Evolutionary conservation across 2,329 filamentous ascomycete genomes (phyloP).

Genomic region (Paraphaeosphaeria minitans): DNA sequence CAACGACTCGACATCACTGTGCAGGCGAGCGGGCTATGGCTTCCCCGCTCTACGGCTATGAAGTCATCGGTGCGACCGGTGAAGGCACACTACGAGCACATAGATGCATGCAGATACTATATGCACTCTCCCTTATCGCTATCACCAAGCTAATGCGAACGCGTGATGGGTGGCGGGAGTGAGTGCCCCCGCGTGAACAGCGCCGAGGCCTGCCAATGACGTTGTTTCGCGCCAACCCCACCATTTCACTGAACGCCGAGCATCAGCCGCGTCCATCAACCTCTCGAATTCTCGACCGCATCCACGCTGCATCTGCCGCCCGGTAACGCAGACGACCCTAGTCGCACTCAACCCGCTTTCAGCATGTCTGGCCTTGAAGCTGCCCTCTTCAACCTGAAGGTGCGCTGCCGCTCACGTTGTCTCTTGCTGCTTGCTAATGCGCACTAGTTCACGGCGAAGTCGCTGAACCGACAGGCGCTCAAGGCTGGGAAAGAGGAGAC

Average conservation of each 20-base stretch:
- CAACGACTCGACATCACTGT: background rate
- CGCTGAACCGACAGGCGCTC: constrained; percentile 65
- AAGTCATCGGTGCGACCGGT: constrained; percentile 7
- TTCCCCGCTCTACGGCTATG: background rate
- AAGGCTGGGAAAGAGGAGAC: constrained; percentile 67
- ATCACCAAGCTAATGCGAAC: constrained; percentile 2
- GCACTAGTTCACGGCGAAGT: constrained; percentile 64
- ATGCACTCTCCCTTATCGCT: constrained; percentile 6
- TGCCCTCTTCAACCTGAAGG: constrained; percentile 67
- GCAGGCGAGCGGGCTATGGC: background rate
- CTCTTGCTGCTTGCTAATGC: constrained; percentile 27
- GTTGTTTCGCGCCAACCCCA: constrained; percentile 28
- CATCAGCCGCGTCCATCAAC: constrained; percentile 29
- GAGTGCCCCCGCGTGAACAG: background rate
- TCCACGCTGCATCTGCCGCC: constrained; percentile 10
- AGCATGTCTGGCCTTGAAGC: constrained; percentile 66
- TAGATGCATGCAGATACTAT: background rate
- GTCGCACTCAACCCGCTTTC: constrained; percentile 8
- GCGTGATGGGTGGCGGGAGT: background rate
- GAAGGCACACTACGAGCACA: background rate
- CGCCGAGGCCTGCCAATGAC: constrained; percentile 19
- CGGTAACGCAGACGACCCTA: constrained; percentile 12
- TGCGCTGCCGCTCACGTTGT: constrained; percentile 30
- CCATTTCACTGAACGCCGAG: constrained; percentile 22
- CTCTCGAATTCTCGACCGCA: constrained; percentile 19